These are phyloP conservation scores for Rosa multiflora DNA, from an alignment of 306 rosid genomes.

Conservation along the genomic window DNA sequence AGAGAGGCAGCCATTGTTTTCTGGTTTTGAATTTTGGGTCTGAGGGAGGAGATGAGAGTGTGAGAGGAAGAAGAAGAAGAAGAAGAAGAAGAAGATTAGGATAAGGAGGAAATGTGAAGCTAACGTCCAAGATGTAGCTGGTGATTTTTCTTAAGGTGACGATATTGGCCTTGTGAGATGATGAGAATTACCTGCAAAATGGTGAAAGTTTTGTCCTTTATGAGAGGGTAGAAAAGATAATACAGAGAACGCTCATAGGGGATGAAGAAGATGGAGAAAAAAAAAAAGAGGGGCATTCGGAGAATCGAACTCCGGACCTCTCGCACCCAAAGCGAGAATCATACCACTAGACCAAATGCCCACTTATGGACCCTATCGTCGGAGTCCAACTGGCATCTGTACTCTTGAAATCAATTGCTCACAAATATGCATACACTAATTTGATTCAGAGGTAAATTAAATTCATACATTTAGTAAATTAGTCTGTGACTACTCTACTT, in stretches of 20 bases:
- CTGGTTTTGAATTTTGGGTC: neutral
- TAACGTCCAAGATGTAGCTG: neutral
- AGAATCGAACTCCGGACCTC: conserved; percentile 18
- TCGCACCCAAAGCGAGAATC: conserved; percentile 15
- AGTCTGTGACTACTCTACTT: neutral
- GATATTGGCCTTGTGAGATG: conserved; percentile 11
- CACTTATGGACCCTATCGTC: rapidly evolving
- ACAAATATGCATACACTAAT: no score
- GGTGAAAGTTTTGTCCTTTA: rapidly evolving
- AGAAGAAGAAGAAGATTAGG: conserved; percentile 26
- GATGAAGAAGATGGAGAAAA: neutral
- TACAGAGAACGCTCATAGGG: neutral
- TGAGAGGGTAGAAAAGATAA: neutral
- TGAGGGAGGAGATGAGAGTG: neutral
- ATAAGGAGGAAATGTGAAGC: conserved; percentile 25
- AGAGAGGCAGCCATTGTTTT: conserved; percentile 55
- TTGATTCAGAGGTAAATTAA: no score
- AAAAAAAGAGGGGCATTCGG: neutral
- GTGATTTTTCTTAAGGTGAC: conserved; percentile 3
- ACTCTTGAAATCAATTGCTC: no score
- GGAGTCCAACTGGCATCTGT: no score
- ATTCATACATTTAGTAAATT: no score
- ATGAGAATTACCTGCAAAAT: neutral
- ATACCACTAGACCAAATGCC: conserved; percentile 16
- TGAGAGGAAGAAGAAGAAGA: neutral